phyloP scores from a whole-genome alignment of 1,284 basidiomycete genomes.

The Ceraceosorus guamensis region DNA sequence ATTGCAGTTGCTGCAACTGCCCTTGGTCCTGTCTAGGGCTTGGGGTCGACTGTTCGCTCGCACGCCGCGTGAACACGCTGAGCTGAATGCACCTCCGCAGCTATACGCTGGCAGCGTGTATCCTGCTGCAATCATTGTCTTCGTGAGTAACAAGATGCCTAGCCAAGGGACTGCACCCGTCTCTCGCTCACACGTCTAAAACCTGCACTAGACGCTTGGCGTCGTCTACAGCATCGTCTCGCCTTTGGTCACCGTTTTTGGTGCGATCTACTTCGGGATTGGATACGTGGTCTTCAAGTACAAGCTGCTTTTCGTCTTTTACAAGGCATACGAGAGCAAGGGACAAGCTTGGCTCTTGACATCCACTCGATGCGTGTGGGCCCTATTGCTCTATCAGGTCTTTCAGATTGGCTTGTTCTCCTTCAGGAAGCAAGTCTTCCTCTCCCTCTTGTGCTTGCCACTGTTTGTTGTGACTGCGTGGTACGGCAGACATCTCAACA shows the following conservation, averaged over 20 bases:
- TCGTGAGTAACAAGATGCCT: no score
- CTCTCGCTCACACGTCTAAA: no score
- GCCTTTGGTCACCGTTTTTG: conserved; percentile 87
- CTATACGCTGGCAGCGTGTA: conserved; percentile 66
- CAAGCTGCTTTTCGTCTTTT: conserved; percentile 87
- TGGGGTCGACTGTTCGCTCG: conserved; percentile 23
- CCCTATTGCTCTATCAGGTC: conserved; percentile 40
- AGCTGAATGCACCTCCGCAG: conserved; percentile 92
- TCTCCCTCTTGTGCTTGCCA: conserved; percentile 70
- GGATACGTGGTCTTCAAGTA: conserved; percentile 83
- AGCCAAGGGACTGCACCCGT: no score
- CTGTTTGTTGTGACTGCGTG: conserved; percentile 67
- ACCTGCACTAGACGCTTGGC: no score
- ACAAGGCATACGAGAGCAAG: conserved; percentile 84
- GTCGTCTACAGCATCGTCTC: conserved; percentile 91
- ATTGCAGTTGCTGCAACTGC: conserved; percentile 61
- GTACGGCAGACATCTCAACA: conserved; percentile 72
- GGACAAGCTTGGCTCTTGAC: conserved; percentile 80
- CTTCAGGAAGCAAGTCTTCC: conserved; percentile 66
- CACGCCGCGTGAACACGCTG: conserved; percentile 69
- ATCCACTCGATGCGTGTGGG: conserved; percentile 46
- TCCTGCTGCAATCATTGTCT: conserved; percentile 88
- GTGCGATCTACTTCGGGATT: conserved; percentile 86
- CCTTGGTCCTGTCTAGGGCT: conserved; percentile 29
- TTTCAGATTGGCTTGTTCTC: conserved; percentile 63